phyloP scores from a whole-genome alignment of 2,329 filamentous ascomycete genomes.

The Pseudogymnoascus sp. region DNA sequence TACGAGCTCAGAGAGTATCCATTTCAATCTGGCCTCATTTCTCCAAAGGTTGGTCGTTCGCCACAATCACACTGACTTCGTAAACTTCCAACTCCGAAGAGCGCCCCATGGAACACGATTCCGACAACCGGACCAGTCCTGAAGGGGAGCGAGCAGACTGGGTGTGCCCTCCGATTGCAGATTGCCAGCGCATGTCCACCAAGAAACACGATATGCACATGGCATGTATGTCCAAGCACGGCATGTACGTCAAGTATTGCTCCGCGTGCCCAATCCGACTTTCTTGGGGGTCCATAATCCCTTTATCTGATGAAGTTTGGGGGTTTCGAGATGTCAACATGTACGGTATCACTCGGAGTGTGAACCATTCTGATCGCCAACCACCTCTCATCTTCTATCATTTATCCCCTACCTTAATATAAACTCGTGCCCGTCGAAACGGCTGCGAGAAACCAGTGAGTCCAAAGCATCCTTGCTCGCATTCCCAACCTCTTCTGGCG shows the following conservation, averaged over 20 bases:
- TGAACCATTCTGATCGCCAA: background rate
- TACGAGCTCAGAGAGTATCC: background rate
- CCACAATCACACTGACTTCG: background rate
- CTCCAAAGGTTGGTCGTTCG: background rate
- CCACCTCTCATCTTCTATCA: background rate
- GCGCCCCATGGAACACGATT: background rate
- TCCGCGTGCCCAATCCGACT: background rate
- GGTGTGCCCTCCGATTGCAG: background rate
- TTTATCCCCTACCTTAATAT: slow-evolving; percentile 5
- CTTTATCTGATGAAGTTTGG: background rate
- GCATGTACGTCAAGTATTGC: background rate
- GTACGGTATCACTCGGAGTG: background rate
- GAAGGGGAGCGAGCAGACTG: background rate
- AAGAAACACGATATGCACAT: slow-evolving; percentile 5
- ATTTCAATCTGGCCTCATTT: background rate
- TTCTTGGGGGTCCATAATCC: background rate
- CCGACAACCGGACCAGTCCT: background rate
- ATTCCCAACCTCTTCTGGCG: background rate
- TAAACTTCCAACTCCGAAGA: background rate
- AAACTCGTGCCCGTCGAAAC: slow-evolving; percentile 3
- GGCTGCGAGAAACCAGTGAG: background rate
- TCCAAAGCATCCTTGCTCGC: background rate
- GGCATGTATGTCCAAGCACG: slow-evolving; percentile 4
- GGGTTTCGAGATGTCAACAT: slow-evolving; percentile 2
- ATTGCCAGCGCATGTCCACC: slow-evolving; percentile 3